Conservation (phyloP, 345 rosid species). For the Theobroma cacao region DNA sequence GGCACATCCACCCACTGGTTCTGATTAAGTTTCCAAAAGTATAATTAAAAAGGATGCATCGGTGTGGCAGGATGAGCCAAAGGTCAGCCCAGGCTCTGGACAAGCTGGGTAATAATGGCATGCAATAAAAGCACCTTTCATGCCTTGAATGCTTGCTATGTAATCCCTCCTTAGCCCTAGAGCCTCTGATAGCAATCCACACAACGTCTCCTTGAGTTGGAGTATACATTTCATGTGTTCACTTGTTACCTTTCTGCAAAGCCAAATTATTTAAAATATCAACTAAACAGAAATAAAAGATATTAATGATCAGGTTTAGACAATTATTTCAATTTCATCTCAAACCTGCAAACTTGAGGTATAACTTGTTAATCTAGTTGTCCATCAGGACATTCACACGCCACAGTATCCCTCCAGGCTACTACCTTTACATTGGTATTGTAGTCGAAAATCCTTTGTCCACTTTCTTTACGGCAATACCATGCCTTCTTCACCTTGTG, state of each 20-base stretch:
- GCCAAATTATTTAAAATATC: neutral
- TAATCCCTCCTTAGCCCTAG: constrained; percentile 29
- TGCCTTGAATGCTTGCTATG: constrained; percentile 31
- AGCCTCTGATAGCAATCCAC: constrained; percentile 42
- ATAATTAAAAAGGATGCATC: constrained; percentile 41
- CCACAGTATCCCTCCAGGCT: constrained; percentile 39
- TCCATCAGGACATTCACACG: constrained; percentile 33
- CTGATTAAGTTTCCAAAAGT: constrained; percentile 41
- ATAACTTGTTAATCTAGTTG: constrained; percentile 24
- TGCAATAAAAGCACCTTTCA: constrained; percentile 34
- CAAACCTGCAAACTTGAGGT: constrained; percentile 41
- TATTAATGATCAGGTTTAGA: neutral
- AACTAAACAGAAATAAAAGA: neutral
- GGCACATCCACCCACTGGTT: constrained; percentile 44
- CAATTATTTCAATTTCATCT: no score
- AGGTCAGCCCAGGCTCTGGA: constrained; percentile 43
- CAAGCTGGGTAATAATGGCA: constrained; percentile 50
- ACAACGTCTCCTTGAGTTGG: constrained; percentile 24
- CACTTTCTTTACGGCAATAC: constrained; percentile 25
- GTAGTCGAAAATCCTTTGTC: neutral
- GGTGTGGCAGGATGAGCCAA: constrained; percentile 38
- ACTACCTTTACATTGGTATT: neutral
- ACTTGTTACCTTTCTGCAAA: constrained; percentile 29
- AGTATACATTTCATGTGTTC: constrained; percentile 27
- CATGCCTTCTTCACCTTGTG: constrained; percentile 35